Base-by-base conservation (phyloP, 257 asterid species). In the Solanum tacnaense region DNA sequence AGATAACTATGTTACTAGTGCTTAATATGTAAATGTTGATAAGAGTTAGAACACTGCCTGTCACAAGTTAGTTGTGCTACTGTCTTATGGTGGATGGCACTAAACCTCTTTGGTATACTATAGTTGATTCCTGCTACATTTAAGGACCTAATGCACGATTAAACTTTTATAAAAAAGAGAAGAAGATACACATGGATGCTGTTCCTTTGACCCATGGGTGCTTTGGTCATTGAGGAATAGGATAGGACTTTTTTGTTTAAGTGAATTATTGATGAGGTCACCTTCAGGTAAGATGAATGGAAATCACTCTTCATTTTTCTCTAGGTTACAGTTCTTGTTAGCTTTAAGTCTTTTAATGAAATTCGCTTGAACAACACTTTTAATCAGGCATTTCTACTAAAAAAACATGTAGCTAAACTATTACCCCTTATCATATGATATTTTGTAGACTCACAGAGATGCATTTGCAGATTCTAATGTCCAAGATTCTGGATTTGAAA, bases 401-500 rank as follows among this genome's bases (percentile, higher is more conserved):
- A 44, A 86, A 87, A 83, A 83, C 34, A 71, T 56, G 86, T 86
- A 90, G 89, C 88, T 87, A 75, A 92, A 81, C 85, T 88, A 85
- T 86, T 52, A 58, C 73, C 60, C 38, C 41, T 41, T 88, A 75
- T 49, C 60, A 49, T 49, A 49, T 49, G 60, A 8, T 16, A 49
- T 49, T 49, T 3, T 49, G 3, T 49, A 27, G 38, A 78, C 35
- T 41, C 84, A 78, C 36, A 41, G 2, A 78, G 88, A 70, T 89
- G 62, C 76, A 81, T 87, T 79, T 35, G 44, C 74, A 75, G 76
- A 83, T 84, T 89, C 87, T 85, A 88, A 89, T 73, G 73, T 88
- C 86, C 86, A 89, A 89, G 91, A 91, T 89, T 86, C 87, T 87
- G 71, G 70, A 44, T 78, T 41, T 86, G 91, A 87, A 86, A 60